Evolutionary conservation across 176 grass and related monocot genomes (phyloP).

Genomic region (maize (Zea mays)): DNA sequence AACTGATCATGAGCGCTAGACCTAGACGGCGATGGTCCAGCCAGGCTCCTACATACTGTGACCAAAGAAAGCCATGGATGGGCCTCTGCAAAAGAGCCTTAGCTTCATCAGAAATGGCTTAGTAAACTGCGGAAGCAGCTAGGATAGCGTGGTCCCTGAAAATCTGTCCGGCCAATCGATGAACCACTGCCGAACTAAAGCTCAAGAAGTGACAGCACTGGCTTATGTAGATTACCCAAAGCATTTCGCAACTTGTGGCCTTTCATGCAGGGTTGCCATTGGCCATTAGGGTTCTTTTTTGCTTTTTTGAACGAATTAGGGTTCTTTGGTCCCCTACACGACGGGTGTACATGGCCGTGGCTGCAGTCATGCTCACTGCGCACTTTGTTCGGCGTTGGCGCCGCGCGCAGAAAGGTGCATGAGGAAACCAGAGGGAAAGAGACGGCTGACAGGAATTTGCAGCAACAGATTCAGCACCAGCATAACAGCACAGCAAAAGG

Average conservation of each 20-base stretch:
- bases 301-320: constrained; percentile 1
- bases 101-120: not conserved
- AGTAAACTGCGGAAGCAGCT: not conserved
- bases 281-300: constrained; percentile 3
- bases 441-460: not conserved
- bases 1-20: not conserved
- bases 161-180: constrained; percentile 24
- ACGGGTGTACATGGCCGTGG: constrained; percentile 25
- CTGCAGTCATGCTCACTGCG: constrained; percentile 8
- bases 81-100: constrained; percentile 24
- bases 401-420: constrained; percentile 32
- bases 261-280: constrained; percentile 36
- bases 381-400: constrained; percentile 33
- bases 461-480: not conserved
- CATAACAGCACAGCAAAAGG: not conserved
- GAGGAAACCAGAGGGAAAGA: constrained; percentile 14
- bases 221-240: constrained; percentile 3
- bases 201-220: not conserved
- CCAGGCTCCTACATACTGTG: constrained; percentile 1
- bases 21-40: constrained; percentile 24
- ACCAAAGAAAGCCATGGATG: constrained; percentile 25
- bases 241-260: constrained; percentile 17
- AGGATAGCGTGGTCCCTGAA: constrained; percentile 32
- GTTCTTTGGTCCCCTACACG: constrained; percentile 47
- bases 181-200: constrained; percentile 28